phyloP scores from a whole-genome alignment of 345 rosid species.

The Populus pruinosa region DNA sequence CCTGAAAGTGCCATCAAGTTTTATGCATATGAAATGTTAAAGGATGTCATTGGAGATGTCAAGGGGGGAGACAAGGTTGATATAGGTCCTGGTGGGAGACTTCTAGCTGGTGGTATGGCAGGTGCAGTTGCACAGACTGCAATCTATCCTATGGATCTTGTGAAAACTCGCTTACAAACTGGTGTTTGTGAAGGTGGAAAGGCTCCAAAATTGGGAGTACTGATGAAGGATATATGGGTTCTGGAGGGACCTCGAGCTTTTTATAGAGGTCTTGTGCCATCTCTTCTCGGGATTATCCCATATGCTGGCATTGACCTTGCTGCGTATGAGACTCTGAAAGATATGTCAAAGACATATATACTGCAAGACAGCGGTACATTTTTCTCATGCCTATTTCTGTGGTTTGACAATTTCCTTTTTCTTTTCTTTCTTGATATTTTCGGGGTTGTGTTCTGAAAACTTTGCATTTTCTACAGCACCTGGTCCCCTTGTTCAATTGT shows the following conservation, averaged over 20 bases:
- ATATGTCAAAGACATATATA: slow-evolving; percentile 71
- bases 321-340: slow-evolving; percentile 81
- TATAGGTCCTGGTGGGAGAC: slow-evolving; percentile 61
- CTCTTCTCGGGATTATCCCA: slow-evolving; percentile 85
- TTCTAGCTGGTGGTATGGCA: slow-evolving; percentile 80
- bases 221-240: slow-evolving; percentile 67
- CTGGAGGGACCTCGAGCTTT: slow-evolving; percentile 89
- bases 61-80: slow-evolving; percentile 51
- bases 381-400: slow-evolving; percentile 8
- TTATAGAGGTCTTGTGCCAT: slow-evolving; percentile 79
- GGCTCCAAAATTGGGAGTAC: slow-evolving; percentile 51
- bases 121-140: slow-evolving; percentile 92
- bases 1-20: slow-evolving; percentile 92
- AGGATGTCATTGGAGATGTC: slow-evolving; percentile 47
- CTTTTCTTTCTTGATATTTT: not conserved
- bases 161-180: slow-evolving; percentile 89
- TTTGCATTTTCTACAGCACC: slow-evolving; percentile 45
- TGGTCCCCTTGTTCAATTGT: slow-evolving; percentile 82
- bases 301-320: slow-evolving; percentile 96
- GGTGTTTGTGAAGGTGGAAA: slow-evolving; percentile 56
- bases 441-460: not conserved
- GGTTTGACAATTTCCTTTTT: not conserved
- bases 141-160: slow-evolving; percentile 87
- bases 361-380: slow-evolving; percentile 57
- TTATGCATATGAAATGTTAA: slow-evolving; percentile 70